Base-by-base conservation (phyloP, 768 basidiomycete species). In the Amanita rimosa region DNA sequence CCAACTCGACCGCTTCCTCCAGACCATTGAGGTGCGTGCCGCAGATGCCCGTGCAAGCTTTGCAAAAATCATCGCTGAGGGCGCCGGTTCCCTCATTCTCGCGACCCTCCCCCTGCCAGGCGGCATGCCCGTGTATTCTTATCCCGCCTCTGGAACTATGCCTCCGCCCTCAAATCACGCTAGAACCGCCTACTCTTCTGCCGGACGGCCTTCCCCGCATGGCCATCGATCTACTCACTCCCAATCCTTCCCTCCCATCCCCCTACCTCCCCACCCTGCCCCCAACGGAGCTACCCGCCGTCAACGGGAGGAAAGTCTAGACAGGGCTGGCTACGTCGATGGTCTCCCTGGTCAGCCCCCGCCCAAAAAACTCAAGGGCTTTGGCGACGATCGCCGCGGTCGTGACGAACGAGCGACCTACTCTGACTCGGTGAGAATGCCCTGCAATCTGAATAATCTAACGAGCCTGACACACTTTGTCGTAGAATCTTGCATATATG, bases 41-140 rank as follows among this genome's bases (percentile, higher is more conserved):
- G 59, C 68, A 0, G 79, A 83, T 38, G 76, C 75, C 2, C 68
- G 80, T 21, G 61, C 63, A 0, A 67, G 67, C 0, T 79, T 76
- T 54, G 47, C 64, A 2, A 65, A 74, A 11, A 64, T 75, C 52
- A 62, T 79, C 37, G 55, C 53, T 1, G 71, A 73, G 4, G 70
- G 68, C 27, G 70, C 69, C n/a, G 71, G 72, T 0, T 66, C 65
- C 29, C 64, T 75, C 53, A 67, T 71, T 19, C 60, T 69, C 26
- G 55, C 62, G 0, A 59, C 56, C 35, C 59, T 67, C n/a, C 68
- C 64, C 26, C 49, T 59, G 40, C 62, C 29, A 55, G 58, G 24
- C 24, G 35, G 6, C 14, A 41, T 37, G 33, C 19, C 37, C 44
- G 34, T 41, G 16, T 19, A 21, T 22, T 1, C 40, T n/a, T 49